Conservation (phyloP, 1,284 basidiomycete species). For the Pseudozyma pruni region DNA sequence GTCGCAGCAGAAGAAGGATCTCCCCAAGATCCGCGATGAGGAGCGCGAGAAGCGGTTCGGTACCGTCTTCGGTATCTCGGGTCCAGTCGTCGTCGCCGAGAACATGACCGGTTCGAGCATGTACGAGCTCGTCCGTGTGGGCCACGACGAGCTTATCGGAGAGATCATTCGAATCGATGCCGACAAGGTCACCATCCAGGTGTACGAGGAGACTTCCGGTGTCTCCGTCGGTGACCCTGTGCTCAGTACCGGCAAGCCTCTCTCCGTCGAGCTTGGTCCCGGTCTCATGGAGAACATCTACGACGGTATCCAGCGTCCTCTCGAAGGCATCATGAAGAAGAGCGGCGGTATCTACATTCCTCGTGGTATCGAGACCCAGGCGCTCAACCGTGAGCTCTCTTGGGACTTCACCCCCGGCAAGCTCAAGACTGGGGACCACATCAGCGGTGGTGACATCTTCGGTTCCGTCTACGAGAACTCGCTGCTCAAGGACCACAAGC, state of each 20-base stretch:
- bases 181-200: constrained; percentile 86
- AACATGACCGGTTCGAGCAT: constrained; percentile 67
- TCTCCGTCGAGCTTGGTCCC: constrained; percentile 96
- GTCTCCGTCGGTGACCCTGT: constrained; percentile 98
- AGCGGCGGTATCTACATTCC: constrained; percentile 98
- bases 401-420: constrained; percentile 96
- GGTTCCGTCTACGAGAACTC: constrained; percentile 97
- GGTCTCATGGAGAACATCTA: constrained; percentile 99
- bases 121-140: constrained; percentile 68
- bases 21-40: constrained; percentile 67
- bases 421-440: constrained; percentile 84
- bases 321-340: constrained; percentile 90
- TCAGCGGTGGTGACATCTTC: constrained; percentile 95
- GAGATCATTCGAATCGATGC: constrained; percentile 67
- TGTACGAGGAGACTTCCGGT: constrained; percentile 85
- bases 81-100: constrained; percentile 67
- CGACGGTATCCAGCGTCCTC: constrained; percentile 71
- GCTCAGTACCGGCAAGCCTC: constrained; percentile 93
- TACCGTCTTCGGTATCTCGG: constrained; percentile 65
- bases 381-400: constrained; percentile 84
- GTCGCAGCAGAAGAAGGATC: constrained; percentile 63
- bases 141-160: constrained; percentile 66
- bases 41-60: constrained; percentile 62
- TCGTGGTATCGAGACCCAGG: constrained; percentile 92
- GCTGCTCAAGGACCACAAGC: constrained; percentile 93